Evolutionary conservation across 352 stramenopile species (phyloP).

Genomic region (Pythium phragmiticola): DNA sequence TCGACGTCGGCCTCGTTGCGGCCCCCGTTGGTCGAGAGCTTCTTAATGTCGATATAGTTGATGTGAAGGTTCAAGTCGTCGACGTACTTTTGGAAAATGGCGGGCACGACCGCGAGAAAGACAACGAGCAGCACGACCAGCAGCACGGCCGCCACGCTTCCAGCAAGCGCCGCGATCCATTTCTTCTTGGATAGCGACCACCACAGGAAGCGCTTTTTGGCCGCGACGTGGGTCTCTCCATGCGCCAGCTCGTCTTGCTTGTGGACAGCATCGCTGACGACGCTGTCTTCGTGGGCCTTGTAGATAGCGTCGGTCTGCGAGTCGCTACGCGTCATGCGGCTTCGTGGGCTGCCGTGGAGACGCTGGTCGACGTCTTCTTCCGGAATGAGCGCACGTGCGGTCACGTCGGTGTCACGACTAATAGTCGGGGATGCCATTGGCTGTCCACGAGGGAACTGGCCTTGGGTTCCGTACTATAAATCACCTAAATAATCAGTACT

Average conservation of each 20-base stretch:
- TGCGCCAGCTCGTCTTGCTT: slow-evolving; percentile 1
- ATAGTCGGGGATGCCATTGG: no score
- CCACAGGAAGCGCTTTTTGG: slow-evolving; percentile 40
- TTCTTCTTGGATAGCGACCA: slow-evolving; percentile 57
- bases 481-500: no score
- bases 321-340: slow-evolving; percentile 6
- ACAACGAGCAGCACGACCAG: slow-evolving; percentile 56
- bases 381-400: not conserved
- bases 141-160: slow-evolving; percentile 37
- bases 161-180: slow-evolving; percentile 43
- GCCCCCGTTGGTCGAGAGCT: slow-evolving; percentile 31
- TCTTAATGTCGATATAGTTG: slow-evolving; percentile 69
- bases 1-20: slow-evolving; percentile 40
- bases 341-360: not conserved
- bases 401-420: not conserved
- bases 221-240: not conserved
- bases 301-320: not conserved
- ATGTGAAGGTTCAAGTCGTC: slow-evolving; percentile 53
- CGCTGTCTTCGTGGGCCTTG: slow-evolving; percentile 2
- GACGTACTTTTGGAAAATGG: slow-evolving; percentile 61
- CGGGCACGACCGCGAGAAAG: slow-evolving; percentile 56
- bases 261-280: not conserved
- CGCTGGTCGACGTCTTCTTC: not conserved
- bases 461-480: no score
- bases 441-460: no score